These are phyloP conservation scores for Ephemerocybe angulata DNA, from an alignment of 768 basidiomycete genomes.

Conservation along the genomic window DNA sequence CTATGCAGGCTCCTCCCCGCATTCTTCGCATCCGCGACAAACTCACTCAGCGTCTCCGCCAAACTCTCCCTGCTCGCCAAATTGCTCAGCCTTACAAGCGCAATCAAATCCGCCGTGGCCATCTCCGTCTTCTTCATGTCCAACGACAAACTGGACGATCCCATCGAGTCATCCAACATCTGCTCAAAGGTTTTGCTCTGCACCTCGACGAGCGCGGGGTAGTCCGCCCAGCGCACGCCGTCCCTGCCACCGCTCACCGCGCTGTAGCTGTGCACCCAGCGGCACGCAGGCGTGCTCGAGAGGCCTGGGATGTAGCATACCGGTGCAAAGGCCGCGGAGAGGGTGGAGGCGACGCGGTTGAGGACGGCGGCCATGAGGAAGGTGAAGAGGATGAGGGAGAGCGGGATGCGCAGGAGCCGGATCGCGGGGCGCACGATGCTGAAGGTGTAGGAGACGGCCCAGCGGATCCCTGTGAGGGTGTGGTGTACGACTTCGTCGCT, in stretches of 20 bases:
- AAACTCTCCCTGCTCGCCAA: constrained; percentile 57
- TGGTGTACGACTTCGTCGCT: constrained; percentile 13
- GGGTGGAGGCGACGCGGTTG: constrained; percentile 34
- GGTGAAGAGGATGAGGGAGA: constrained; percentile 50
- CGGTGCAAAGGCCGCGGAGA: constrained; percentile 51
- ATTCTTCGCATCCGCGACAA: constrained; percentile 59
- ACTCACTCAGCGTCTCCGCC: constrained; percentile 47
- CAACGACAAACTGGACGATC: constrained; percentile 48
- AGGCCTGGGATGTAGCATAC: constrained; percentile 62
- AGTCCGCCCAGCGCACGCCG: constrained; percentile 51
- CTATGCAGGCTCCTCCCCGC: constrained; percentile 58
- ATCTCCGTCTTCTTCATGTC: constrained; percentile 76
- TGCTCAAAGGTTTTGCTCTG: constrained; percentile 63
- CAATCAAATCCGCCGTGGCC: constrained; percentile 65
- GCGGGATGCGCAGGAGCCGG: constrained; percentile 49
- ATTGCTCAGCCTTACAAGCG: constrained; percentile 60
- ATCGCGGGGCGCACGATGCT: constrained; percentile 48
- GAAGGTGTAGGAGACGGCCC: constrained; percentile 34
- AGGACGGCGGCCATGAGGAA: constrained; percentile 48
- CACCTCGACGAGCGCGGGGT: constrained; percentile 53
- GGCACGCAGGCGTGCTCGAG: constrained; percentile 46
- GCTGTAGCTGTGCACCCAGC: constrained; percentile 3
- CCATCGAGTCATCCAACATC: constrained; percentile 54
- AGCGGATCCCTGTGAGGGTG: background rate
- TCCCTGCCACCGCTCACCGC: constrained; percentile 5